Base-by-base conservation (phyloP, 306 rosid species). In the Clitoria ternatea region DNA sequence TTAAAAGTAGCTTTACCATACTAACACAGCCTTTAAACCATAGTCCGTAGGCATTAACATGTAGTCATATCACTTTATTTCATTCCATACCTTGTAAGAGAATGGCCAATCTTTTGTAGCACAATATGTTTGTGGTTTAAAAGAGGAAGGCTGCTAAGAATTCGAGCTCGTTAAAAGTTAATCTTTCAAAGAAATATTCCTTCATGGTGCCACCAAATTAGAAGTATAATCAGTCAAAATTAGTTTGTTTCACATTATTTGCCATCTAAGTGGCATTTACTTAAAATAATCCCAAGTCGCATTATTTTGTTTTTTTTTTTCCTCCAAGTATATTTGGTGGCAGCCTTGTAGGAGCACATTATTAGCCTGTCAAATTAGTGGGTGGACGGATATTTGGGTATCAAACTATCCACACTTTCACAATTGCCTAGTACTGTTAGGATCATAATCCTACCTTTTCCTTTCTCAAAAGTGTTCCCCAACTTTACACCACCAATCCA, bases 291-390 rank as follows among this genome's bases (percentile, higher is more conserved):
- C 56, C 57, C 65, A 69, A 69, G 37, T 24, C 30, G 27, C 54
- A 39, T 61, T 47, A 24, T 7, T 64, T 55, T 2, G 15, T 7
- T 44, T 18, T 19, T 14, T 14, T 70, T 29, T 53, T 30, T 49
- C 2, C n/a, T 24, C 18, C 33, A 36, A 35, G 43, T 57, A 49
- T 61, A 56, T n/a, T n/a, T 57, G 75, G 83, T 84, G 85, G 78
- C 61, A 55, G 83, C 85, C 85, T 42, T 40, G 85, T 84, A 55
- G 83, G 77, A 84, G 43, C 57, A 68, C 85, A 77, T 29, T 65
- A 74, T 11, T 70, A 61, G 42, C 27, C 2, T 26, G 18, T 5
- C 9, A 49, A 60, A 60, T n/a, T 49, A 43, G 72, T 50, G 53
- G 53, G 76, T 36, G 79, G 52, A 45, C 62, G 54, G 55, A 56